Conservation (phyloP, 768 basidiomycete species). For the Tubosaeta brunneosetosa region DNA sequence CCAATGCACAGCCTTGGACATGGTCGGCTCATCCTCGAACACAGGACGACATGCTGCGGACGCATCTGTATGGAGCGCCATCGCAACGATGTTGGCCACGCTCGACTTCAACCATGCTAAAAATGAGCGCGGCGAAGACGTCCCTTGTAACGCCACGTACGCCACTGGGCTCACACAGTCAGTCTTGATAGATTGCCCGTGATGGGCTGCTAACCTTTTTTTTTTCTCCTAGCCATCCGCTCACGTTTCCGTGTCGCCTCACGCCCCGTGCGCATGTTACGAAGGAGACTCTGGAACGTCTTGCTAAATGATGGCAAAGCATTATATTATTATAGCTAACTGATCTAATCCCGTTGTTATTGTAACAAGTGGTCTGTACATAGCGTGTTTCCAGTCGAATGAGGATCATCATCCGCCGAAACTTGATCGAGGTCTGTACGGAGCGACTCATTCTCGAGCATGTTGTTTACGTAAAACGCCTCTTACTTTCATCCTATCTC, state of each 20-base stretch:
- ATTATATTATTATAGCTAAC: not conserved
- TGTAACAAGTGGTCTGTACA: not conserved
- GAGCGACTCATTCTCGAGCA: no score
- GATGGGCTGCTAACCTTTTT: no score
- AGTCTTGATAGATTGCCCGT: not conserved
- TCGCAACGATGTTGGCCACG: conserved; percentile 7
- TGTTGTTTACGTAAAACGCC: no score
- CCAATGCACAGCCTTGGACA: not conserved
- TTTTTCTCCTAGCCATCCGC: not conserved
- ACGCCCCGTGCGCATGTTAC: conserved; percentile 3
- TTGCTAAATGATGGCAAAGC: not conserved
- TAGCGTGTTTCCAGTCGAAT: not conserved
- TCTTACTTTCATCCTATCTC: no score
- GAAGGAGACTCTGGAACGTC: conserved; percentile 2
- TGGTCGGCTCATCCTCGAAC: not conserved
- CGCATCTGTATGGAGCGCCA: conserved; percentile 3
- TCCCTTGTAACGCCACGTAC: conserved; percentile 3
- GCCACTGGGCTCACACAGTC: conserved; percentile 2
- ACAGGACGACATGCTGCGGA: conserved; percentile 6
- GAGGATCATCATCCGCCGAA: no score
- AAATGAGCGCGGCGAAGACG: conserved; percentile 1
- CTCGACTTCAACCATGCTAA: not conserved
- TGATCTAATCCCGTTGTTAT: not conserved
- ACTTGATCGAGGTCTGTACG: no score
- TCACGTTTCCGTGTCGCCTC: conserved; percentile 9